Evolutionary conservation across 768 basidiomycete species (phyloP).

Genomic region (Macrolepiota albuminosa): DNA sequence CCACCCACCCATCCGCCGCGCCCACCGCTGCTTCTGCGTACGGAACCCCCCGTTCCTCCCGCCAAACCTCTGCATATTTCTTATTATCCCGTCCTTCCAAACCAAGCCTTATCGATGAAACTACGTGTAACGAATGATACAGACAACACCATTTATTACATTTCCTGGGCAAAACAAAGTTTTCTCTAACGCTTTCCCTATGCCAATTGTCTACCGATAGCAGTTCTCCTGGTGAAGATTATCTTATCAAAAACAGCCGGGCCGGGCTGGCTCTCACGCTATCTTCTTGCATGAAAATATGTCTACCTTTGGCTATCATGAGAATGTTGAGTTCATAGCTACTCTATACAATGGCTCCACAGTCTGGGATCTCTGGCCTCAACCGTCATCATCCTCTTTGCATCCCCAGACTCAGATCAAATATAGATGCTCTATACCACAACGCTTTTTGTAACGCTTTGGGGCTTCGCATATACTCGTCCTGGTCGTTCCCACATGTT

Average conservation of each 20-base stretch:
- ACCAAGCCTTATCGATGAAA: too few species aligned
- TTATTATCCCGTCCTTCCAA: too few species aligned
- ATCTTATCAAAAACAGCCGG: neutral
- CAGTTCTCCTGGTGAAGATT: neutral
- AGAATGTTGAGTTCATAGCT: neutral
- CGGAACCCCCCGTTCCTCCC: too few species aligned
- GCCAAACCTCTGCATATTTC: too few species aligned
- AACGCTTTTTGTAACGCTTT: neutral
- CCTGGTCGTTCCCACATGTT: neutral
- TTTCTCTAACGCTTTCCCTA: neutral
- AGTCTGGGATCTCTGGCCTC: neutral
- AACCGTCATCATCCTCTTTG: neutral
- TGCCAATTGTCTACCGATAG: neutral
- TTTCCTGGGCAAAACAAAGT: too few species aligned
- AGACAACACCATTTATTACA: too few species aligned
- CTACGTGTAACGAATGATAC: too few species aligned
- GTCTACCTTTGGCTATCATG: neutral
- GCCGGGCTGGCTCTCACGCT: too few species aligned
- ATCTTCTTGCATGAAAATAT: neutral
- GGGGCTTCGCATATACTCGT: neutral
- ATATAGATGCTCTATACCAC: neutral
- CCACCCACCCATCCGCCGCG: too few species aligned
- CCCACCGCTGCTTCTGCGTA: too few species aligned
- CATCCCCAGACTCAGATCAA: neutral
- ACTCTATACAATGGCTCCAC: neutral